A percentile compares a stretch with the other conserved stretches of the same genome.
phyloP scores from a whole-genome alignment of 1,284 basidiomycete species.

The Caloboletus firmus region DNA sequence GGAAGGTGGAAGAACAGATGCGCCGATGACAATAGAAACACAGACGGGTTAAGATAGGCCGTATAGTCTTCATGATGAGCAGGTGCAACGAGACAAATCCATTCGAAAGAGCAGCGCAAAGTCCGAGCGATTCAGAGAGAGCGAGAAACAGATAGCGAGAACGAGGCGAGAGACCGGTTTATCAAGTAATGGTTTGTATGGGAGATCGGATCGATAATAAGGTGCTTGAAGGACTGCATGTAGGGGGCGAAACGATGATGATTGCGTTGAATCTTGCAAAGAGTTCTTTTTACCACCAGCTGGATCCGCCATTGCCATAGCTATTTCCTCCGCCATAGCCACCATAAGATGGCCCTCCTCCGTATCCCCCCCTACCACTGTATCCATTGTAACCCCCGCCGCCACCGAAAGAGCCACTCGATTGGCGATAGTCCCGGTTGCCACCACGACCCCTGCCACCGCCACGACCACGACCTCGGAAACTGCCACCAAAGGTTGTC shows the following conservation, averaged over 20 bases:
- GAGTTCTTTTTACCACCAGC: constrained; percentile 44
- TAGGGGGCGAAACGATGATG: constrained; percentile 10
- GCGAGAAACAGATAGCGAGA: constrained; percentile 31
- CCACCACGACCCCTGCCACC: constrained; percentile 57
- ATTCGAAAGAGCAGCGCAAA: constrained; percentile 60
- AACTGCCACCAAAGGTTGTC: constrained; percentile 61
- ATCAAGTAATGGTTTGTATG: constrained; percentile 30
- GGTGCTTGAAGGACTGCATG: constrained; percentile 15
- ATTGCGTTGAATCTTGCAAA: constrained; percentile 12
- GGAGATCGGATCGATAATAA: constrained; percentile 18
- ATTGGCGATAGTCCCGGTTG: constrained; percentile 51
- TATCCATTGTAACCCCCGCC: constrained; percentile 40
- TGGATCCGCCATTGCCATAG: constrained; percentile 37
- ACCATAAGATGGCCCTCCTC: constrained; percentile 37
- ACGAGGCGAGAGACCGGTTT: constrained; percentile 11
- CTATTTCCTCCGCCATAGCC: constrained; percentile 44
- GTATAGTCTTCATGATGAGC: constrained; percentile 53
- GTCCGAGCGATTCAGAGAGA: constrained; percentile 33
- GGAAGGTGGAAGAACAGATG: constrained; percentile 25
- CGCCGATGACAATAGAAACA: constrained; percentile 40
- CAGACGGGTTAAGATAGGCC: constrained; percentile 49
- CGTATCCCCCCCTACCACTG: constrained; percentile 41
- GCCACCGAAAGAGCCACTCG: constrained; percentile 39
- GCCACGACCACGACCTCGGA: constrained; percentile 61
- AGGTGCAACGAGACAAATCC: constrained; percentile 64